Evolutionary conservation across 495 filamentous ascomycete genomes (phyloP), one percentile per base, ranked within the genome.

Genomic region (Aspergillus sparsus): DNA sequence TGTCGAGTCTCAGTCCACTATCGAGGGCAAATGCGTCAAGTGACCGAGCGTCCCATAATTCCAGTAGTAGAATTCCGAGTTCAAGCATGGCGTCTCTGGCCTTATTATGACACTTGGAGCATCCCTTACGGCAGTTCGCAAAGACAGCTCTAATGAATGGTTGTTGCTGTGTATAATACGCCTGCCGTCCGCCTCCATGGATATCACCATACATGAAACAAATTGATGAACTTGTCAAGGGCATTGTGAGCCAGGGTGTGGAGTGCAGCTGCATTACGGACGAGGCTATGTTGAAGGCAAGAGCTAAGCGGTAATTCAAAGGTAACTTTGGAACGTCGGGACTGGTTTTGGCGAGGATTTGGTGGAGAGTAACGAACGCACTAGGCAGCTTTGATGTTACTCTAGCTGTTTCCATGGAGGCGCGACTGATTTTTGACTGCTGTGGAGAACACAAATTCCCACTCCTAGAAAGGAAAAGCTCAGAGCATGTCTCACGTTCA

Each of bases 11-110:
- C 16, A 45, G n/a, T 8, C 44, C 35, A 12, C 2, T 45, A 0
- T 60, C 47, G 0, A 34, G 6, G 10, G 57, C 57, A 39, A 44
- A 60, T n/a, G 47, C 6, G 5, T 44, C 47, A 10, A 60, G 33
- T 10, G 35, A 27, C 33, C 39, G 15, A 16, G 31, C 57, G 57
- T 60, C 49, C 57, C 57, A 60, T 31, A 60, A 15, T 8, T 60
- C 57, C 0, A 60, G 47, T 1, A 60, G 47, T 4, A 60, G 49
- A 16, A 60, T 53, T 1, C 57, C 57, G 12, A 60, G 57, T 46
- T 60, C 57, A n/a, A 60, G 47, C 18, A 60, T 32, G 18, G 57
- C 50, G 10, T 39, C 21, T 46, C 49, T 52, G n/a, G 35, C 33
- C 34, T 10, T 53, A 34, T 34, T 18, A 7, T 27, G 1, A 53